Percentiles rank a stretch among this genome's conserved stretches.
Evolutionary conservation across 129 eudicot species (phyloP).

Genomic region (sunflower (Helianthus annuus)): DNA sequence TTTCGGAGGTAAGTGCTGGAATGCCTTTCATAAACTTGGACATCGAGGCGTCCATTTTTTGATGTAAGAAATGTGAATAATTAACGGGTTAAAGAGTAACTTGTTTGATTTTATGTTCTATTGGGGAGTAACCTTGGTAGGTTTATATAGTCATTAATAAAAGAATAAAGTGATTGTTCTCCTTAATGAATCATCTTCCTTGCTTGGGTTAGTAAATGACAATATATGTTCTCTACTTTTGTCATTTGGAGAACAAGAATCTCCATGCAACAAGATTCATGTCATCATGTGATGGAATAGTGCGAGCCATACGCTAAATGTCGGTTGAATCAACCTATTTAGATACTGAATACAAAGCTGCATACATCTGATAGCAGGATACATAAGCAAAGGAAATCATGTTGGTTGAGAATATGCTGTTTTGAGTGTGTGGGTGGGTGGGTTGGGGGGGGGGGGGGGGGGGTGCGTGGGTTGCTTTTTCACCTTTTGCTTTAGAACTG

Average conservation of each 20-base stretch:
- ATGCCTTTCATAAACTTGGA: constrained; percentile 23
- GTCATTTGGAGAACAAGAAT: constrained; percentile 28
- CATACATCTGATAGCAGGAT: constrained; percentile 26
- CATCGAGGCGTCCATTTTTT: constrained; percentile 25
- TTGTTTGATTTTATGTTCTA: neutral
- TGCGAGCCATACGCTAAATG: neutral
- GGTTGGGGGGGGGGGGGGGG: too few relatives aligned
- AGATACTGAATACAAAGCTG: constrained; percentile 1
- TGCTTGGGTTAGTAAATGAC: constrained; percentile 40
- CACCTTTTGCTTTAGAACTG: constrained; percentile 25
- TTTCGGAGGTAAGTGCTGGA: constrained; percentile 29
- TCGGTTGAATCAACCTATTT: constrained; percentile 5
- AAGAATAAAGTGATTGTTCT: constrained; percentile 44
- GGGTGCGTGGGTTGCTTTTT: neutral
- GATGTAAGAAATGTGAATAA: neutral
- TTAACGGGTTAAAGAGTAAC: neutral
- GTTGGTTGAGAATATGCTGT: constrained; percentile 5
- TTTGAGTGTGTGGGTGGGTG: neutral
- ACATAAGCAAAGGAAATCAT: constrained; percentile 30
- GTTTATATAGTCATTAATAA: constrained; percentile 22
- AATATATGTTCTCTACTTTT: constrained; percentile 5
- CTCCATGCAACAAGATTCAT: constrained; percentile 28
- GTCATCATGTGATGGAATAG: neutral
- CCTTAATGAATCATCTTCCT: constrained; percentile 50
- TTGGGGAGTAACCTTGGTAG: constrained; percentile 4